These are phyloP conservation scores for Aspergillus viridinutans DNA, from an alignment of 2,329 filamentous ascomycete genomes.

Conservation along the genomic window DNA sequence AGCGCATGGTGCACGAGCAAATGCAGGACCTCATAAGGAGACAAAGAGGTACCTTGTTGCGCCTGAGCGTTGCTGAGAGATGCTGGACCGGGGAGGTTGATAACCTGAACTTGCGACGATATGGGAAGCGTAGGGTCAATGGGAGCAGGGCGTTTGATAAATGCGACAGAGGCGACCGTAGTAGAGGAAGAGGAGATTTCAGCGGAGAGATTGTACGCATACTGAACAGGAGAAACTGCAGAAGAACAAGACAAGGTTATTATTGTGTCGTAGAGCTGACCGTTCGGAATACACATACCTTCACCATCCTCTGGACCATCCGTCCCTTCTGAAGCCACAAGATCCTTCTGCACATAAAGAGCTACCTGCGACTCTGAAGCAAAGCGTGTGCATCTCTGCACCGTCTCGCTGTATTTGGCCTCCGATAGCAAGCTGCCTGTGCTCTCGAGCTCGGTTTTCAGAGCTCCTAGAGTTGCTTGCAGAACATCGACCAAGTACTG, in stretches of 20 bases:
- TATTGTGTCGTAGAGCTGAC: neutral
- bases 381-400: constrained; percentile 84
- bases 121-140: constrained; percentile 81
- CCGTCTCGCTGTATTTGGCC: constrained; percentile 68
- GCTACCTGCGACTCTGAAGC: constrained; percentile 81
- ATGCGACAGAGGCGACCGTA: constrained; percentile 80
- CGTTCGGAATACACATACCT: constrained; percentile 31
- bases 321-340: constrained; percentile 52
- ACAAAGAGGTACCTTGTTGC: constrained; percentile 68
- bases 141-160: constrained; percentile 83
- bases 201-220: constrained; percentile 73
- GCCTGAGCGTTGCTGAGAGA: constrained; percentile 62
- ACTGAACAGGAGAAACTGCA: constrained; percentile 39
- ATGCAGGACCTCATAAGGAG: constrained; percentile 88
- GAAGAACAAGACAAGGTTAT: neutral
- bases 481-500: constrained; percentile 69
- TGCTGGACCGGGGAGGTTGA: constrained; percentile 81
- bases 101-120: constrained; percentile 83
- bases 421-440: constrained; percentile 78
- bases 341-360: constrained; percentile 82
- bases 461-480: constrained; percentile 69
- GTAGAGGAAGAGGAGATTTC: constrained; percentile 72
- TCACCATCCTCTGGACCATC: constrained; percentile 35
- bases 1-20: constrained; percentile 86
- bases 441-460: constrained; percentile 71